A percentile compares a stretch with the other conserved stretches of the same genome.
Evolutionary conservation across 129 eudicot genomes (phyloP).

Genomic region (Flaveria ramosissima): DNA sequence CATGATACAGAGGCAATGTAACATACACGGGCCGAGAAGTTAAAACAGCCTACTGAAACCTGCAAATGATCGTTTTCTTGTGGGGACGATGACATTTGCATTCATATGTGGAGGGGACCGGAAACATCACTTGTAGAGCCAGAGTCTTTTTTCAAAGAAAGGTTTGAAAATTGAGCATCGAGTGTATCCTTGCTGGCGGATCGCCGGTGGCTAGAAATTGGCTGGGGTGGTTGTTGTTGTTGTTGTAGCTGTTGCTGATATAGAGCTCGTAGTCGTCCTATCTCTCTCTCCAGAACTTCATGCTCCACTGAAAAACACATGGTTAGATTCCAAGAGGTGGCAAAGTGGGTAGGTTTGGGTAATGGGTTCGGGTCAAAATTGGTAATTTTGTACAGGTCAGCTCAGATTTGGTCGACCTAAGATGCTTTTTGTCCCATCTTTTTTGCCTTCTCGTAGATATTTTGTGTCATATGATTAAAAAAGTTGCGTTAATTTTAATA

Average conservation of each 20-base stretch:
- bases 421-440: not conserved
- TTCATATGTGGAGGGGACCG: constrained; percentile 69
- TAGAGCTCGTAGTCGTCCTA: constrained; percentile 61
- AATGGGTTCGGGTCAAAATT: not conserved
- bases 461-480: not conserved
- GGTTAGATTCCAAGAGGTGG: constrained; percentile 12
- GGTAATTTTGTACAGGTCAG: no score
- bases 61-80: constrained; percentile 19
- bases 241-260: constrained; percentile 73
- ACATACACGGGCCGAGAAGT: constrained; percentile 9
- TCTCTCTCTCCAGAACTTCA: constrained; percentile 93
- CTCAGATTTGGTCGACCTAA: not conserved
- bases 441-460: not conserved
- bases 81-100: constrained; percentile 31
- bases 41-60: constrained; percentile 33
- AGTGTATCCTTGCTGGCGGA: constrained; percentile 69
- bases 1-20: constrained; percentile 13
- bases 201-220: constrained; percentile 63
- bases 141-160: constrained; percentile 68
- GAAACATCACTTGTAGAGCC: constrained; percentile 52
- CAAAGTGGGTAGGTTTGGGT: not conserved
- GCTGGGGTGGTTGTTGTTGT: constrained; percentile 61
- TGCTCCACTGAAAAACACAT: constrained; percentile 68
- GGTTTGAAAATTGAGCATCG: constrained; percentile 71
- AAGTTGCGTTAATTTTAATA: not conserved